Evolutionary conservation across 495 filamentous ascomycete species (phyloP).

Genomic region (Penicillium samsonianum): DNA sequence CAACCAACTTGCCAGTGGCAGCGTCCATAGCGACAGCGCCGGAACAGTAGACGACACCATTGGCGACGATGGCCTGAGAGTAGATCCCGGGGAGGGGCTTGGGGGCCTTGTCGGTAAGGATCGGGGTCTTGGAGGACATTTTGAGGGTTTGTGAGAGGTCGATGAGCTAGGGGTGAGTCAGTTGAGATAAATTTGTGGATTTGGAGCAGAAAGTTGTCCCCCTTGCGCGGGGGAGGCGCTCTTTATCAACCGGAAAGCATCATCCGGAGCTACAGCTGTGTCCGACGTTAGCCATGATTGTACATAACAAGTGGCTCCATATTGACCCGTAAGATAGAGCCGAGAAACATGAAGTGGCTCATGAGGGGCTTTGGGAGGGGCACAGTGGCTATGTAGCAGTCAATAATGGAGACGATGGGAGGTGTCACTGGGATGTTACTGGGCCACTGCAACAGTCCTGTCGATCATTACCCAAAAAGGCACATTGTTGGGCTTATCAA

Average conservation of each 20-base stretch:
- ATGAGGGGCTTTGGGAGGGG: neutral
- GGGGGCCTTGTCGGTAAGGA: slow-evolving; percentile 54
- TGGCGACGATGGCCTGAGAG: slow-evolving; percentile 57
- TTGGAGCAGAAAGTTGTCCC: neutral
- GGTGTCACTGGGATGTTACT: too few relatives aligned
- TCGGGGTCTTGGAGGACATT: slow-evolving; percentile 36
- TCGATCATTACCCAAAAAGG: neutral
- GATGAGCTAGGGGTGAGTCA: neutral
- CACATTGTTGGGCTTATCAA: neutral
- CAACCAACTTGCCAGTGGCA: slow-evolving; percentile 43
- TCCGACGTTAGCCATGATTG: neutral
- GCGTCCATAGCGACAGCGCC: slow-evolving; percentile 50
- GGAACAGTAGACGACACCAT: slow-evolving; percentile 61
- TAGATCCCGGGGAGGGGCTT: slow-evolving; percentile 54
- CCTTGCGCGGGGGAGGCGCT: neutral
- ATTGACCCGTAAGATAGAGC: neutral
- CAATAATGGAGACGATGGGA: neutral
- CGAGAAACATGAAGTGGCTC: neutral
- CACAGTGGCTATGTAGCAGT: neutral
- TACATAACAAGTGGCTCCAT: slow-evolving; percentile 3
- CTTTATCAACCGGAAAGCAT: slow-evolving; percentile 1
- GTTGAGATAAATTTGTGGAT: neutral
- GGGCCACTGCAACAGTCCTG: neutral
- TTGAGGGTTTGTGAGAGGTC: neutral
- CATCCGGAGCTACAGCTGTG: neutral